Base-by-base conservation (phyloP, 83 land plant genomes). In the Larix sibirica region DNA sequence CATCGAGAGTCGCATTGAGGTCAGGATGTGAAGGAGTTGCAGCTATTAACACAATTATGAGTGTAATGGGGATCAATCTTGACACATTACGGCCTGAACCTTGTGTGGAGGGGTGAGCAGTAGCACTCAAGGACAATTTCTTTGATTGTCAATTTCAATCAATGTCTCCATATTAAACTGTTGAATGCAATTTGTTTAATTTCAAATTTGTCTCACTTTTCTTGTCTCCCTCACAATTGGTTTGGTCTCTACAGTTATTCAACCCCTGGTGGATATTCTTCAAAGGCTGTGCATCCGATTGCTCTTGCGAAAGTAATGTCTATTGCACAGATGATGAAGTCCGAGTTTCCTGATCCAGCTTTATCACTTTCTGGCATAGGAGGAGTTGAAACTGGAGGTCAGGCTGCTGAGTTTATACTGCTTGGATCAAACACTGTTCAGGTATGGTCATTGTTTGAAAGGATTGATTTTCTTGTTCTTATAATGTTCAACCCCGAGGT, bases 21-120 rank as follows among this genome's bases (percentile, higher is more conserved):
- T 84, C 94, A 31, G 99, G 99, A 73, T 93, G 97, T 76, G 99
- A 98, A 80, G 99, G 99, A 31, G 77, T 98, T 59, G 77, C 99
- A 60, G 99, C 99, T 36, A 98, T 98, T 63, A 98, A 98, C 84
- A 98, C 99, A 31, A 96, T 98, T 70, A 93, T 86, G 90, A 98
- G 99, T 86, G 97, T 98, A 9, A 98, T 98, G 99, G 99, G 99
- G 59, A 98, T 98, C 73, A 90, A 98, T 83, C 94, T 96, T 28
- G 89, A 91, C 28, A 98, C 99, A 9, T 86, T 98, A 82, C 93
- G 95, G 12, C 99, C 99, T 8, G 99, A 98, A 83, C 99, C 99
- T 77, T 98, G 96, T 88, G 99, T 98, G 65, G 99, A 98, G 86
- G 99, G 99, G 99, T 96, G 70, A 82, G 84, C 76, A 21, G 17